Evolutionary conservation across 805 yeast genomes (phyloP), one percentile per base, ranked within the genome.

Genomic region (Sugiyamaella chiloensis): DNA sequence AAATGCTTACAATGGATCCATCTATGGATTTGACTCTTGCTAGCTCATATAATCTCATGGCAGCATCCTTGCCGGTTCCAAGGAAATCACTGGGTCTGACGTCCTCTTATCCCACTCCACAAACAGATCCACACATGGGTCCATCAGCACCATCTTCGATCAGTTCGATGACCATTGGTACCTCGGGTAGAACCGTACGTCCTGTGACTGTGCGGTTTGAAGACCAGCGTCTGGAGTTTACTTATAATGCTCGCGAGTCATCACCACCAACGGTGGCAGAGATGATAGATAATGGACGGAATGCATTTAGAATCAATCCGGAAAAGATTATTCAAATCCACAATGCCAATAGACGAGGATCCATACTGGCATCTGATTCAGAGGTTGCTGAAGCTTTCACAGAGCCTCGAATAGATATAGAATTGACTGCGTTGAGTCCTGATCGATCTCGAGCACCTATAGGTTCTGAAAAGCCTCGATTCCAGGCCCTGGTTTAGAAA

Each of bases 211-310:
- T 67, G 12, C 52, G 61, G 27, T 67, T 56, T 50, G 53, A 55
- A 54, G 56, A 53, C 46, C 52, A 54, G 36, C 47, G 47, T 23
- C 74, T 89, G 45, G 76, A 81, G 39, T 84, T 90, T 59, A 75
- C 79, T 2, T 90, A 76, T 63, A 29, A 42, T 16, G 73, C 80
- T 3, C 64, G 72, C 40, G 78, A 80, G 53, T 78, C 84, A 39
- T 84, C 95, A 0, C 84, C 95, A 5, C 98, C 98, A 2, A 83
- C 93, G 0, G 68, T 82, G 32, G 59, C 74, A 24, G 98, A 90
- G 64, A 66, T 90, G n/a, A 57, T 88, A 9, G 86, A 85, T 48
- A 89, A 88, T 61, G 88, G 87, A 12, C 79, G 79, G 46, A 70
- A 74, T 43, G 85, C 90, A 20, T 90, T 90, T 63, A 75, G 77